Evolutionary conservation across 306 rosid species (phyloP), one percentile per base, ranked within the genome.

Genomic region (Rosa chinensis): DNA sequence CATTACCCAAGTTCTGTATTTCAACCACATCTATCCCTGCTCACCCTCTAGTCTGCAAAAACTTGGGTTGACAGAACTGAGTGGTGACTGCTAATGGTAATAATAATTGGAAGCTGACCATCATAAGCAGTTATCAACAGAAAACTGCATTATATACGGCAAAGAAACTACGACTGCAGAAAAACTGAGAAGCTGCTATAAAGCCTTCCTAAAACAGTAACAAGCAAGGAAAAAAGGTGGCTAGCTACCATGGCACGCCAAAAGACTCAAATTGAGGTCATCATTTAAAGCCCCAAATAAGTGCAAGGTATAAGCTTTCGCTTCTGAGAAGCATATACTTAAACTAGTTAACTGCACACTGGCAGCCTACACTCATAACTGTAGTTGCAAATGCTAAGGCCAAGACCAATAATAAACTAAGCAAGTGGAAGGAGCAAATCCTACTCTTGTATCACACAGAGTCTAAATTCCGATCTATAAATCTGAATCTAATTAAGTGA

Each of bases 121-220:
- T 21, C 32, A 59, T 74, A 39, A 37, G 86, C 80, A 67, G 77
- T 77, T 52, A 52, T 70, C 82, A 81, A 68, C 44, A 48, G 66
- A 37, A 62, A 40, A 39, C 76, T 56, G 64, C 59, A 61, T 25
- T 25, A 49, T 23, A 48, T 12, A 67, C 10, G 8, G 13, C 48
- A 48, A 18, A 49, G 55, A 3, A 73, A 49, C 53, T 13, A 58
- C 53, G 64, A 6, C 39, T 3, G 20, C 49, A 23, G 39, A 66
- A 37, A 61, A 61, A 25, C 69, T 66, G 48, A 61, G 17, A 43
- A 69, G 21, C 66, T 43, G 25, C 59, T 55, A 52, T 52, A 25
- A 1, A 14, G 10, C 73, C 44, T 40, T 43, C 77, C 45, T 25
- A 43, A 55, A 55, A 55, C 23, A 55, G 61, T 53, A 20, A 55